Evolutionary conservation across 495 filamentous ascomycete genomes (phyloP), one percentile per base, ranked within the genome.

Genomic region (Viridothelium virens): DNA sequence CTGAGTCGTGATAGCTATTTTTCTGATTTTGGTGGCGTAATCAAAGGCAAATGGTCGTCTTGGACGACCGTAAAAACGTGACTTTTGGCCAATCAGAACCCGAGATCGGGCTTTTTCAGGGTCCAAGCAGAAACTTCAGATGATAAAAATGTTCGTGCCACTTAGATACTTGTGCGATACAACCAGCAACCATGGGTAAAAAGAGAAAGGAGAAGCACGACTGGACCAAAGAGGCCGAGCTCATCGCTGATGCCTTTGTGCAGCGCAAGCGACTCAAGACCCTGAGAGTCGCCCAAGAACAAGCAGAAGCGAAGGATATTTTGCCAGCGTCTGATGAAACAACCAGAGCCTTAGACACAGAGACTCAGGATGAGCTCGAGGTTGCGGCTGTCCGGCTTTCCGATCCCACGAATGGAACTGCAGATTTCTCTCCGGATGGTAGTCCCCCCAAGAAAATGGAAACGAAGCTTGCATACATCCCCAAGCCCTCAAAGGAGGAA

Each of bases 401-500:
- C 5, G 10, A 14, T 16, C 11, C 11, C 5, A 14, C 11, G 16
- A 53, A 53, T 53, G 48, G 9, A n/a, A 25, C 12, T 53, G 10
- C 11, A 53, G 48, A 53, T 14, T 9, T n/a, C 48, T 9, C 48
- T 53, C 5, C 48, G 11, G 16, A 53, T 53, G 48, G n/a, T 11
- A 14, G 12, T 53, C 25, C 33, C 5, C 31, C 53, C 3, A 59
- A 33, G 31, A 59, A 59, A 59, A 34, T 36, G n/a, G 25, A 36
- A 33, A 36, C 14, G 3, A 59, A 59, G 5, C 53, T 36, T 33
- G 5, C 18, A 7, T 14, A 59, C 31, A 36, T 59, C 36, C 53
- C 4, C 11, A 59, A 59, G 31, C 53, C 53, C 7, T 59, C 68
- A n/a, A 72, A 69, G 46, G 68, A 67, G 14, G 68, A 70, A 68